Evolutionary conservation across 192 early-diverging fungal genomes (phyloP), one percentile per base, ranked within the genome.

Genomic region (Coemansia aciculifera): DNA sequence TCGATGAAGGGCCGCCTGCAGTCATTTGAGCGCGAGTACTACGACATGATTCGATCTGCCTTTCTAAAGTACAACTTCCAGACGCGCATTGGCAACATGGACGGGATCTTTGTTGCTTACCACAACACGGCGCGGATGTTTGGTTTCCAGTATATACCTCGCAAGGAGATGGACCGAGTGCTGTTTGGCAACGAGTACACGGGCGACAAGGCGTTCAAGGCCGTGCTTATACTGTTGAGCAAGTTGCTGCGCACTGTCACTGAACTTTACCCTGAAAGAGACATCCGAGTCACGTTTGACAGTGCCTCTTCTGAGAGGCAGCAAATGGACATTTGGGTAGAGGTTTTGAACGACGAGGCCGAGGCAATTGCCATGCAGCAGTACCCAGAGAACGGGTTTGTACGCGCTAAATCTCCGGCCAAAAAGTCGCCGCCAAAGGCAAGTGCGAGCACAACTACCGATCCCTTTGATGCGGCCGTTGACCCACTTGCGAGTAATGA

Each of bases 51-150:
- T 31, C 89, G 94, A n/a, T 89, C 91, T 0, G 91, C 93, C 4
- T 92, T 95, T 67, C 77, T 98, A 43, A 98, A 96, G 75, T 80
- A 77, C 78, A 95, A 90, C 76, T 90, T 96, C 56, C 96, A 98
- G 81, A 92, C 87, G 2, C 89, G 94, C 5, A 95, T 98, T 46
- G 96, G 96, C 3, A 87, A 90, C 63, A 98, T 98, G 96, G 95
- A 96, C 70, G 96, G 96, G 1, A 90, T 97, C 3, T 90, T 98
- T 70, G 93, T 98, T 1, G 86, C 89, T 2, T 96, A 94, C 71
- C 96, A 98, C 79, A 98, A 95, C 74, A 96, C 94, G 10, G 82
- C 86, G 17, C 86, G 86, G 60, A 87, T 96, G 42, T 97, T 98
- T 87, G 96, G 96, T 19, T 98, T 98, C 75, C 92, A 98, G 81